These are phyloP conservation scores for Pythium sp. DNA, from an alignment of 352 stramenopile genomes.

Conservation along the genomic window DNA sequence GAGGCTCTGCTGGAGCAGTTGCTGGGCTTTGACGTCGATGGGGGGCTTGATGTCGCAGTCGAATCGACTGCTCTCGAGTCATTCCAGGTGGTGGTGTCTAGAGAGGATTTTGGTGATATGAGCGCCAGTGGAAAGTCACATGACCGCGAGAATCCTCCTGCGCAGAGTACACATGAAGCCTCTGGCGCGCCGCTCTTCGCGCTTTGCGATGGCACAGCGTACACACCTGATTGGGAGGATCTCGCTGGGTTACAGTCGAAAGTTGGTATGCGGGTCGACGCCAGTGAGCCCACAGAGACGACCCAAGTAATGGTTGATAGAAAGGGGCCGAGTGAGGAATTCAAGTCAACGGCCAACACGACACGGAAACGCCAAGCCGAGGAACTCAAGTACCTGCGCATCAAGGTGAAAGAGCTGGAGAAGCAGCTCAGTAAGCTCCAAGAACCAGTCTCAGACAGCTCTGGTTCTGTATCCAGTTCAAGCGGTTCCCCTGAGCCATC, in stretches of 20 bases:
- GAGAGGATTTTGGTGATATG: neutral
- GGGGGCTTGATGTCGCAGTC: neutral
- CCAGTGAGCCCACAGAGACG: neutral
- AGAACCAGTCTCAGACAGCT: neutral
- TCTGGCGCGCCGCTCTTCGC: neutral
- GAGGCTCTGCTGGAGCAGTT: neutral
- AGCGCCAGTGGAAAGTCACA: neutral
- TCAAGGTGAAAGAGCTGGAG: slow-evolving; percentile 45
- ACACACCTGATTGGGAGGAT: neutral
- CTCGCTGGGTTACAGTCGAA: neutral
- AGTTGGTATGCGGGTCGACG: neutral
- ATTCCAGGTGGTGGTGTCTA: neutral
- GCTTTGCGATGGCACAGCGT: neutral
- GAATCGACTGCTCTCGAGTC: neutral
- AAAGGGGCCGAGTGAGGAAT: neutral
- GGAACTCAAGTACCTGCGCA: slow-evolving; percentile 39
- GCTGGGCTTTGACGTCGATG: neutral
- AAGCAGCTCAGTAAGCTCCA: neutral
- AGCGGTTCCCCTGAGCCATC: neutral
- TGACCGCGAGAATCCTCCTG: neutral
- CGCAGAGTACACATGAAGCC: neutral
- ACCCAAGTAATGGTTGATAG: neutral
- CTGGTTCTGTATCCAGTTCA: neutral
- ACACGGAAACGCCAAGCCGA: slow-evolving; percentile 29
- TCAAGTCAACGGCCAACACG: neutral